Base-by-base conservation (phyloP, 371 early-diverging fungal species). In the Mucor plumbeus region DNA sequence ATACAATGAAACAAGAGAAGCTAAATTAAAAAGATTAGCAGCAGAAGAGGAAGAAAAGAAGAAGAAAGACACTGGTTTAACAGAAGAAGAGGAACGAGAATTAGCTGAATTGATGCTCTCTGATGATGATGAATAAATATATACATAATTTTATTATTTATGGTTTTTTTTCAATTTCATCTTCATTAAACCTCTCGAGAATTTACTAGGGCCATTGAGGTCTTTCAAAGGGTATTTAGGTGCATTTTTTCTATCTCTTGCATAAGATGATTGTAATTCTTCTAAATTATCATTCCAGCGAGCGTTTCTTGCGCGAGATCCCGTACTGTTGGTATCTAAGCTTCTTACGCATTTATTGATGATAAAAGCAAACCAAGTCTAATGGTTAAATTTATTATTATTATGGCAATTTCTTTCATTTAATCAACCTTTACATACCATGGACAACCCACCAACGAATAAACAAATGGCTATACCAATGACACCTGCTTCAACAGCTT, bases 71-170 rank as follows among this genome's bases (percentile, higher is more conserved):
- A 57, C 35, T 44, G 73, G 56, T 38, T 61, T 94, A 71, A 93
- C 94, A 11, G 94, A 87, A 57, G 93, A 95, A 67, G 95, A 95
- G 70, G 94, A 94, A 60, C 74, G 87, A 9, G 94, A 94, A 76
- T 73, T 95, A 61, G 92, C 86, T 6, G 95, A 94, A 70, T 81
- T 95, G 36, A 86, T 92, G 88, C 83, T 84, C 48, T 87, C 86
- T 56, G 80, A 82, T 38, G 76, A 84, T 19, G 70, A 74, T 11
- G 41, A 62, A 59, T 61, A 70, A 61, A 41, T 9, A 47, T 26
- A 26, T 26, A 26, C 26, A 26, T 3, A 26, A 26, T 9, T 41
- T 64, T 59, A 38, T 53, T 56, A 39, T 50, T 53, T 62, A 53
- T 53, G 17, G 34, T n/a, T 48, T 44, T 65, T 57, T 8, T 68